Conservation (phyloP, 192 early-diverging fungal genomes). For the Glomus cerebriforme region DNA sequence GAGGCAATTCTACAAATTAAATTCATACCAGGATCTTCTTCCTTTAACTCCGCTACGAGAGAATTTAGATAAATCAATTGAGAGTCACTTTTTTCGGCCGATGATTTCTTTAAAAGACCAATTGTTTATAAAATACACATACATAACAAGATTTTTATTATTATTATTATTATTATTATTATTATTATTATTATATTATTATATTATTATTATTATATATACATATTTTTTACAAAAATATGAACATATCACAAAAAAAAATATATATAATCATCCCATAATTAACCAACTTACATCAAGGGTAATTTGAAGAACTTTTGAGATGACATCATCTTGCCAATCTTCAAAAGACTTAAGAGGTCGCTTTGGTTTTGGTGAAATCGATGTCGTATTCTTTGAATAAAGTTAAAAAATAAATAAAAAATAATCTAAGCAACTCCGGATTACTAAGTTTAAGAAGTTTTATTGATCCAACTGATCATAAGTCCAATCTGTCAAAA, state of each 20-base stretch:
- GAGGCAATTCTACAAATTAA: background rate
- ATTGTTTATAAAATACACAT: background rate
- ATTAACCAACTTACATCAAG: slow-evolving; percentile 62
- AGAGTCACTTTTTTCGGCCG: slow-evolving; percentile 34
- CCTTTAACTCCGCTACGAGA: slow-evolving; percentile 38
- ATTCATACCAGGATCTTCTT: slow-evolving; percentile 36
- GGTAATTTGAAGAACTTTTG: slow-evolving; percentile 75
- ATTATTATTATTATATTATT: background rate
- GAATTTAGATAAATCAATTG: slow-evolving; percentile 39
- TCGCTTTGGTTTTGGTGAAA: slow-evolving; percentile 32
- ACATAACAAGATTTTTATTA: background rate
- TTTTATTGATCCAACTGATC: no score
- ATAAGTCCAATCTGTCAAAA: no score
- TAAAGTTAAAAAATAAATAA: background rate
- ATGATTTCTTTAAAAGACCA: slow-evolving; percentile 19
- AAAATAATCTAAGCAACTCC: background rate
- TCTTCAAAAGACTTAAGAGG: slow-evolving; percentile 57
- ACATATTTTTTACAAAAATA: background rate
- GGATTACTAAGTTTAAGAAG: background rate
- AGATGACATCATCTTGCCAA: slow-evolving; percentile 86
- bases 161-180: background rate
- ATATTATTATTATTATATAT: background rate
- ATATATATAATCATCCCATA: background rate
- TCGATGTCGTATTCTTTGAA: slow-evolving; percentile 20
- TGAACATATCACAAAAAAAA: background rate